Conservation (phyloP, 495 filamentous ascomycete species). For the Durotheca rogersii region DNA sequence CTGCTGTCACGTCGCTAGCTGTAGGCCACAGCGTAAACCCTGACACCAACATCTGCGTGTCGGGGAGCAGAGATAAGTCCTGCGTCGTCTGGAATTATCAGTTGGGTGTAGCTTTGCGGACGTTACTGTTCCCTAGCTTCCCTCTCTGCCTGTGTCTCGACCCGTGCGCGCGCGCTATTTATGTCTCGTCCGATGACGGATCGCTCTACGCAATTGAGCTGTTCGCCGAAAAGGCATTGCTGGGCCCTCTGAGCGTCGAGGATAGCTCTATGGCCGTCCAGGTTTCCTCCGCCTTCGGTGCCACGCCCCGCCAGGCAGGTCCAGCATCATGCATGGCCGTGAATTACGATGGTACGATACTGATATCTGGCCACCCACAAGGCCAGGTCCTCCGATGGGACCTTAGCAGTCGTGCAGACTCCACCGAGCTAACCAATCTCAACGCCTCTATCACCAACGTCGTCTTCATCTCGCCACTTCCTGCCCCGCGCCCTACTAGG, state of each 20-base stretch:
- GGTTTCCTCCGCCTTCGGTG: constrained; percentile 61
- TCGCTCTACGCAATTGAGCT: constrained; percentile 80
- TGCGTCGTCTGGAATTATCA: constrained; percentile 89
- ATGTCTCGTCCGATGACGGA: constrained; percentile 79
- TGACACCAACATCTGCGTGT: constrained; percentile 71
- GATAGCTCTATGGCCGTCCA: constrained; percentile 52
- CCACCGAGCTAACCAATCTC: constrained; percentile 62
- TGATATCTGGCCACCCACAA: constrained; percentile 78
- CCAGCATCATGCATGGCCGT: constrained; percentile 62
- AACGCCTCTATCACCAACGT: constrained; percentile 80
- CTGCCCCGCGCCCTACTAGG: constrained; percentile 48
- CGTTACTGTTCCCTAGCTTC: constrained; percentile 70
- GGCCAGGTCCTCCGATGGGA: constrained; percentile 83
- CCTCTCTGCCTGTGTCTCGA: constrained; percentile 76
- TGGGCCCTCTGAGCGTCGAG: constrained; percentile 58
- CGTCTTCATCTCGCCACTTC: constrained; percentile 64
- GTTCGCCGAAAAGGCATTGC: constrained; percentile 57
- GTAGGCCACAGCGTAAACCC: constrained; percentile 64
- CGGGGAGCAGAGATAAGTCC: constrained; percentile 75
- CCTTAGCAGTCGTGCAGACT: constrained; percentile 63
- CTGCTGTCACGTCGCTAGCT: constrained; percentile 69
- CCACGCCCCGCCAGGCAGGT: constrained; percentile 60
- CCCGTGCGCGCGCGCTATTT: constrained; percentile 79
- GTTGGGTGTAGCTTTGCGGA: constrained; percentile 71
- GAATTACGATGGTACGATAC: constrained; percentile 76